Percentiles rank a stretch among this genome's conserved stretches.
Evolutionary conservation across 140 eudicot species (phyloP).

Genomic region (Senecio squalidus): DNA sequence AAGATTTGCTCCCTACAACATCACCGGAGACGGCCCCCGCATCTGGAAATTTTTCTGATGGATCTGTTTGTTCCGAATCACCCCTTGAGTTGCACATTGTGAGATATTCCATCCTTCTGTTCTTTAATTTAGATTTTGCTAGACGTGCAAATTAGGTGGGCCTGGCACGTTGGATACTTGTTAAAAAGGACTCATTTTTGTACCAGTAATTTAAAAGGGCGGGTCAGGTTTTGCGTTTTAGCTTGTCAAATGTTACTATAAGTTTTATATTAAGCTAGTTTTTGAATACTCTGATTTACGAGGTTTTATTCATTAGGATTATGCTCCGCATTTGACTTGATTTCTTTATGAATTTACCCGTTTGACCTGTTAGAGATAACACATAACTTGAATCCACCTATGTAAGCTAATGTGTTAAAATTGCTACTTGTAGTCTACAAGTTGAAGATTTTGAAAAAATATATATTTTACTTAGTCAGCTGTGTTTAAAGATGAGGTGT

Average conservation of each 20-base stretch:
- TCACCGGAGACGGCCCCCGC: conserved; percentile 37
- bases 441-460: too few relatives aligned
- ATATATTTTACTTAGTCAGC: background rate
- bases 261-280: too few relatives aligned
- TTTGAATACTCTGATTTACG: too few relatives aligned
- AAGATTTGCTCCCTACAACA: conserved; percentile 55
- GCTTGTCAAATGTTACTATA: too few relatives aligned
- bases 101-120: conserved; percentile 21
- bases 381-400: background rate
- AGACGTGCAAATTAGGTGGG: background rate
- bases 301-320: background rate
- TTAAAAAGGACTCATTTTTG: background rate
- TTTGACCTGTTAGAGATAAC: background rate
- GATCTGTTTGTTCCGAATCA: conserved; percentile 55
- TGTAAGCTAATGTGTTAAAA: background rate
- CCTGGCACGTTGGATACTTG: background rate
- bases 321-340: background rate
- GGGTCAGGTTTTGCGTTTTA: too few relatives aligned
- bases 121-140: background rate
- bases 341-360: background rate
- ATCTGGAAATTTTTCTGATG: conserved; percentile 37
- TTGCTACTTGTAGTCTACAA: conserved; percentile 4
- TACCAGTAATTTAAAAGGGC: too few relatives aligned
- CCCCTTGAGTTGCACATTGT: conserved; percentile 91
- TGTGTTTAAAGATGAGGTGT: conserved; percentile 9